Evolutionary conservation across 805 yeast species (phyloP).

Genomic region (Candida ponderosae): DNA sequence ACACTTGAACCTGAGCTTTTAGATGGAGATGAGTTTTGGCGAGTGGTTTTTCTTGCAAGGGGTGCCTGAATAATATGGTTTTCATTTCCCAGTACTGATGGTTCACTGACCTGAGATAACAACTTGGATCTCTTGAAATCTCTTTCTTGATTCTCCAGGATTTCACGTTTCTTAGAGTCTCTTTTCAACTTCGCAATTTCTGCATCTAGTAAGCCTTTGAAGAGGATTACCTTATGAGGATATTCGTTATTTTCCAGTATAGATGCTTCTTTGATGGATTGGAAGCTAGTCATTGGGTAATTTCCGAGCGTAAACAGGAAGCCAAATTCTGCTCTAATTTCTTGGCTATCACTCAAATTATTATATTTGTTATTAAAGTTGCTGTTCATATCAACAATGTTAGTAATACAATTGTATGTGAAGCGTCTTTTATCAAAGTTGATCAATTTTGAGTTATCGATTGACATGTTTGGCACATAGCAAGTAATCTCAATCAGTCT

Average conservation of each 20-base stretch:
- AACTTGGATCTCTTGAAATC: conserved; percentile 24
- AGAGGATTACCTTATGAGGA: conserved; percentile 30
- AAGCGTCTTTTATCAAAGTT: conserved; percentile 83
- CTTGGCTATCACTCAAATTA: conserved; percentile 22
- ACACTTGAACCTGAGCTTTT: conserved; percentile 16
- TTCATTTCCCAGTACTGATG: conserved; percentile 1
- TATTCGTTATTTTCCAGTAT: conserved; percentile 32
- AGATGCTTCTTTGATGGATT: conserved; percentile 34
- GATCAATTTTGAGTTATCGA: conserved; percentile 53
- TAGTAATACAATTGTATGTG: conserved; percentile 52
- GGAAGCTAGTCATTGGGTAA: conserved; percentile 24
- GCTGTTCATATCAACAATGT: conserved; percentile 38
- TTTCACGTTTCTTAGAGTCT: conserved; percentile 40
- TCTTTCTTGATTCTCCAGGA: conserved; percentile 27
- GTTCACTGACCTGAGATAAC: conserved; percentile 16
- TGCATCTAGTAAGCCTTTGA: conserved; percentile 34
- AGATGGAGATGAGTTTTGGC: conserved; percentile 14
- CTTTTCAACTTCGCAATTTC: conserved; percentile 47
- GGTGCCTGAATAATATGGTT: conserved; percentile 7
- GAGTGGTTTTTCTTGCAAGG: conserved; percentile 10
- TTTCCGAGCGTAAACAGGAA: conserved; percentile 37
- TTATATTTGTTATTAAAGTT: conserved; percentile 5
- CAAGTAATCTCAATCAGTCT: conserved; percentile 70
- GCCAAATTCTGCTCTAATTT: conserved; percentile 32
- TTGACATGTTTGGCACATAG: conserved; percentile 71